A percentile compares a stretch with the other conserved stretches of the same genome.
Conservation (phyloP, 2,329 filamentous ascomycete species). For the Apiospora hydei region DNA sequence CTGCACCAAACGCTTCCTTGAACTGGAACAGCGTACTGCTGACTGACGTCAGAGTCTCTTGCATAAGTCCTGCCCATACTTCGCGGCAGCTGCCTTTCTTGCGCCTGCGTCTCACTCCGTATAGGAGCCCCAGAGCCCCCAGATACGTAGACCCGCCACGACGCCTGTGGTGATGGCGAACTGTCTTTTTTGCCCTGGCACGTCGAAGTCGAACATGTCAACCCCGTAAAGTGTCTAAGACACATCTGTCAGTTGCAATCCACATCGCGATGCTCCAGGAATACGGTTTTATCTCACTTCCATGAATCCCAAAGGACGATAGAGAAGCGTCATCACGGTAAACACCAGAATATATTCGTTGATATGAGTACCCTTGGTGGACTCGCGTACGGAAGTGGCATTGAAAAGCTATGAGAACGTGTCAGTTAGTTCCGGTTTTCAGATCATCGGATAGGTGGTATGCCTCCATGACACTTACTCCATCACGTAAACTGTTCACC, state of each 20-base stretch:
- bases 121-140: not conserved
- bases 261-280: not conserved
- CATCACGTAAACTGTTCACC: not conserved
- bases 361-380: constrained; percentile 10
- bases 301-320: not conserved
- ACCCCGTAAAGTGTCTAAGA: not conserved
- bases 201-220: not conserved
- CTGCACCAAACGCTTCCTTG: too few species aligned
- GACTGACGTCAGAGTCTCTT: too few species aligned
- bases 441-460: not conserved
- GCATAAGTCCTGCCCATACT: not conserved
- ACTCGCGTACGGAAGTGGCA: not conserved
- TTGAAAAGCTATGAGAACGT: not conserved
- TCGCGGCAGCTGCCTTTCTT: not conserved
- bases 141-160: not conserved
- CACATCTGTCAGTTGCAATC: not conserved
- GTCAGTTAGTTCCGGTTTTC: not conserved
- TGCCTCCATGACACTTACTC: not conserved
- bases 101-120: not conserved
- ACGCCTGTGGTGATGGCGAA: not conserved
- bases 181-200: not conserved
- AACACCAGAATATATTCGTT: constrained; percentile 11
- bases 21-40: too few species aligned
- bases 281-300: not conserved
- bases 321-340: not conserved